Evolutionary conservation across 176 grass and related monocot species (phyloP), one percentile per base, ranked within the genome.

Genomic region (Tillandsia fasciculata): DNA sequence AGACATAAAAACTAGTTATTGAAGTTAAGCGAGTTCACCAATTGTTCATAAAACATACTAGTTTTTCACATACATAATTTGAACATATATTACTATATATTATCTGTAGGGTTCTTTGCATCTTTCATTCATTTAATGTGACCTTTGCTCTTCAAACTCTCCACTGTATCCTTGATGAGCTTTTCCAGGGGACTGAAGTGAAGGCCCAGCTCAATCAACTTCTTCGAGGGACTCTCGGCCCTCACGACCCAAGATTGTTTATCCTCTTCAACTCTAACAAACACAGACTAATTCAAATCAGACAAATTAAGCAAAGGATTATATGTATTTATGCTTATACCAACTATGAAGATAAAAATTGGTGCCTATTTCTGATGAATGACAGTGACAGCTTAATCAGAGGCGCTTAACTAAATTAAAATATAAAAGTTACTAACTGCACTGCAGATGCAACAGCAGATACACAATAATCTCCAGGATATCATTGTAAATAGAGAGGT

Each of bases 201-300:
- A 63, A 87, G 73, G 33, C 84, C 84, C 71, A 87, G 10, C 12
- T 83, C 74, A 8, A 87, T 76, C 78, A 84, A 51, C 48, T 91
- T 87, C 71, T 79, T 87, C 15, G 84, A 81, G 12, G 74, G 70
- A 52, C 12, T 54, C 71, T 81, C 80, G 2, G 66, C 65, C 52
- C 73, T 75, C 14, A 73, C 52, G 20, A 90, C 14, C 88, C 84
- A 91, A 5, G 18, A 64, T 67, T 78, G 77, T 54, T 87, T 91
- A 26, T 91, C 81, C 63, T 91, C 84, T 49, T 33, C 48, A 51
- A 82, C 64, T 72, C 84, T 49, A 48, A 2, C 33, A 65, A 15
- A 65, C 12, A 65, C 33, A 7, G 4, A 7, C 33, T 42, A 7
- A 42, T 6, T 6, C 33, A 42, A 42, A 42, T 42, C 33, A 42